Evolutionary conservation across 441 rosid genomes (phyloP), one percentile per base, ranked within the genome.

Genomic region (Aleurites moluccanus): DNA sequence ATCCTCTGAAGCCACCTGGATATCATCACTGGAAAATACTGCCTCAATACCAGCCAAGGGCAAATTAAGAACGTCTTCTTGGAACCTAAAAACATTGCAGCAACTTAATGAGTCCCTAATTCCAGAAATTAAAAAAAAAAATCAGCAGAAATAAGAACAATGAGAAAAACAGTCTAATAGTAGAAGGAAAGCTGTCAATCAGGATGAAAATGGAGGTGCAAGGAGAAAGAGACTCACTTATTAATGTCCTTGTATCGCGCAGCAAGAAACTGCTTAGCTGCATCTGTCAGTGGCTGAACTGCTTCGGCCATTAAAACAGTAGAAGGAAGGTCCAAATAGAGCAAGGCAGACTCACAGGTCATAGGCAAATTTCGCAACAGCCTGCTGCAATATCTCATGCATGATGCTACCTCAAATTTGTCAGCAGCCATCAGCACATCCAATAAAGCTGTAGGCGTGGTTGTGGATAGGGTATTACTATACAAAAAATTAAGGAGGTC

Each of bases 401-500:
- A 95, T 2, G 95, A 91, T 14, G 89, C 87, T 73, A 93, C 98
- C 85, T 92, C 91, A 77, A 90, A 93, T 82, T 95, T 95, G 76
- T 92, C 91, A 0, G 98, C 95, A 55, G 88, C 94, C 88, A 88
- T 86, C 35, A 95, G 83, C 76, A 96, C 89, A 84, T 92, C 91
- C 62, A 96, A 88, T 83, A 96, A 82, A 15, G 84, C 92, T 67
- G 94, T 81, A 70, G 90, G 83, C 1, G 85, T 70, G 42, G 80
- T 88, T 40, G 83, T 83, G 4, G 92, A 82, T 70, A 93, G 64
- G 38, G 83, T 74, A 66, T 81, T 85, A 79, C 86, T 88, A 78
- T 93, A 93, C 91, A 95, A 91, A 83, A 91, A 95, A 63, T 84
- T 84, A 53, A 95, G 85, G 44, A 95, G 92, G 75, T 91, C 97